A percentile compares a stretch with the other conserved stretches of the same genome.
These are phyloP conservation scores for Curvularia sp. DNA, from an alignment of 2,329 filamentous ascomycete genomes.

Conservation along the genomic window DNA sequence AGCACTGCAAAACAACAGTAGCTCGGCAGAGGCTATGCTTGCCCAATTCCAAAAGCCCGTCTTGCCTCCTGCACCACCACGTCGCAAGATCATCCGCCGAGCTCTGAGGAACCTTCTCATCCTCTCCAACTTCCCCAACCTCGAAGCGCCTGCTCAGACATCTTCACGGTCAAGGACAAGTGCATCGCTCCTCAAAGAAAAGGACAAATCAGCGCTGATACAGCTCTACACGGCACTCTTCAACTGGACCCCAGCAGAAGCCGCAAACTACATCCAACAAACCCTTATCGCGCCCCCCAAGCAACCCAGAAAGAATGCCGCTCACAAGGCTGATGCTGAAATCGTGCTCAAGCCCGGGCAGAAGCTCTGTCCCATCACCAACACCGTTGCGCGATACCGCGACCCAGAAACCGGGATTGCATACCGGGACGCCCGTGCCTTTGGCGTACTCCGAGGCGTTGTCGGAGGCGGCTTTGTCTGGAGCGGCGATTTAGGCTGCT, in stretches of 20 bases:
- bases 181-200: slow-evolving; percentile 45
- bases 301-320: slow-evolving; percentile 50
- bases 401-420: slow-evolving; percentile 85
- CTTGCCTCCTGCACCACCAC: slow-evolving; percentile 30
- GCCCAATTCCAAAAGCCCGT: slow-evolving; percentile 33
- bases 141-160: slow-evolving; percentile 50
- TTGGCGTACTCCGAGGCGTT: slow-evolving; percentile 79
- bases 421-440: slow-evolving; percentile 81
- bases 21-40: slow-evolving; percentile 27
- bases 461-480: slow-evolving; percentile 77
- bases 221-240: slow-evolving; percentile 60
- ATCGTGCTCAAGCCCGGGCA: slow-evolving; percentile 39
- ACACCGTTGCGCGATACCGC: slow-evolving; percentile 78
- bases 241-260: slow-evolving; percentile 40
- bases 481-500: slow-evolving; percentile 81
- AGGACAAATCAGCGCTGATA: slow-evolving; percentile 58
- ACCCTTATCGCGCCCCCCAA: slow-evolving; percentile 53
- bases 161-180: slow-evolving; percentile 59
- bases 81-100: slow-evolving; percentile 54
- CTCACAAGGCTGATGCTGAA: slow-evolving; percentile 27
- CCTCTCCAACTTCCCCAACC: slow-evolving; percentile 54
- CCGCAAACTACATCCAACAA: slow-evolving; percentile 37
- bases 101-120: slow-evolving; percentile 65
- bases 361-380: slow-evolving; percentile 77
- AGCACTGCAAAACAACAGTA: slow-evolving; percentile 16